Conservation (phyloP, 805 yeast species). For the Saturnispora gosingensis region DNA sequence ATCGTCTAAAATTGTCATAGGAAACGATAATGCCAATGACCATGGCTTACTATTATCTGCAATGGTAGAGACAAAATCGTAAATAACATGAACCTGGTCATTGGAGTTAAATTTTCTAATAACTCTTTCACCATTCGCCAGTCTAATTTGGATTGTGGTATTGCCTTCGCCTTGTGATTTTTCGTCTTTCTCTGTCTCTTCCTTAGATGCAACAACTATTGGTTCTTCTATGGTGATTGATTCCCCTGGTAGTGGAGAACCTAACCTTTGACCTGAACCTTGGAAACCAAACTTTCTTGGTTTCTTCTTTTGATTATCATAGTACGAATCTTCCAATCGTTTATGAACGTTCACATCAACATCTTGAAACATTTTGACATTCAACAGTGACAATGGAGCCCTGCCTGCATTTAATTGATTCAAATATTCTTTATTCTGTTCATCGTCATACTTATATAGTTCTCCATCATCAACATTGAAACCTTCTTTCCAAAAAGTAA, state of each 20-base stretch:
- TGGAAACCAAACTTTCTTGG: constrained; percentile 50
- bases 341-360: constrained; percentile 85
- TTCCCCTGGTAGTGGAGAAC: constrained; percentile 83
- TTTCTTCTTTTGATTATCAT: constrained; percentile 38
- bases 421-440: constrained; percentile 70
- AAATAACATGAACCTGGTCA: constrained; percentile 58
- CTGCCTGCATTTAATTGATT: constrained; percentile 79
- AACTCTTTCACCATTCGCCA: constrained; percentile 70
- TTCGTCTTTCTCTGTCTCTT: constrained; percentile 9
- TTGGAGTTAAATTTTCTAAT: constrained; percentile 54
- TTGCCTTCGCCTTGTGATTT: constrained; percentile 35
- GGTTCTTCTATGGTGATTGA: constrained; percentile 14
- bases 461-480: constrained; percentile 91
- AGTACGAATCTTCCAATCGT: constrained; percentile 72
- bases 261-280: constrained; percentile 79
- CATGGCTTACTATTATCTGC: constrained; percentile 43
- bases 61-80: constrained; percentile 53
- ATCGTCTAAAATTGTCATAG: constrained; percentile 61
- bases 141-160: constrained; percentile 68
- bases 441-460: constrained; percentile 82
- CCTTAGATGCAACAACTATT: constrained; percentile 15
- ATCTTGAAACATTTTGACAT: constrained; percentile 83
- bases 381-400: constrained; percentile 77
- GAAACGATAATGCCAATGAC: constrained; percentile 70
- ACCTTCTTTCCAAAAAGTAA: constrained; percentile 95